These are phyloP conservation scores for Orychophragmus violaceus DNA, from an alignment of 345 rosid genomes.

Conservation along the genomic window DNA sequence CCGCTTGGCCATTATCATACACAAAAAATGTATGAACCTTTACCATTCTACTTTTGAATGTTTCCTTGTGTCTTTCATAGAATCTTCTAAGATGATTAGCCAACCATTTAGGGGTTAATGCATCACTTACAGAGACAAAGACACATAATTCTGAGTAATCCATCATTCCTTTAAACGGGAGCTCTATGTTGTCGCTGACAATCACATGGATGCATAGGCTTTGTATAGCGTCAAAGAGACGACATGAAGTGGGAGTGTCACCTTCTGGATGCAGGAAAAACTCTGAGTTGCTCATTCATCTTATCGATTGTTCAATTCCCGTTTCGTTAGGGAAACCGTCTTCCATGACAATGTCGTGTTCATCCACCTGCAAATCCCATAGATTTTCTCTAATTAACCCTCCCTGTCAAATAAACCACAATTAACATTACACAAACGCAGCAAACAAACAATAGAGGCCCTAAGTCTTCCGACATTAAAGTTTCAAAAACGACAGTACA, in stretches of 20 bases:
- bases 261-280: conserved; percentile 97
- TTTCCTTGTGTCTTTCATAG: conserved; percentile 42
- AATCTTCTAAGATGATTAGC: conserved; percentile 48
- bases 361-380: conserved; percentile 69
- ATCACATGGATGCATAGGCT: conserved; percentile 86
- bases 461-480: neutral
- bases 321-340: conserved; percentile 97
- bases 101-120: conserved; percentile 62
- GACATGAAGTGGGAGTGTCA: too few relatives aligned
- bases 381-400: conserved; percentile 66
- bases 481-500: neutral
- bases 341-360: conserved; percentile 58
- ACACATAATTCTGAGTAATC: conserved; percentile 72
- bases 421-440: neutral
- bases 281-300: conserved; percentile 81
- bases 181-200: conserved; percentile 81
- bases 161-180: conserved; percentile 79
- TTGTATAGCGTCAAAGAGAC: too few relatives aligned
- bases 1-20: conserved; percentile 58
- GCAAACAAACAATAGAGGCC: too few relatives aligned
- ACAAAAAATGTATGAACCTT: conserved; percentile 48
- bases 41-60: conserved; percentile 48
- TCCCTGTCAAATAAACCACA: too few relatives aligned
- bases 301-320: conserved; percentile 73
- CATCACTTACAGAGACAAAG: too few relatives aligned